Conservation (phyloP, 495 filamentous ascomycete genomes). For the Annulohypoxylon stygium region DNA sequence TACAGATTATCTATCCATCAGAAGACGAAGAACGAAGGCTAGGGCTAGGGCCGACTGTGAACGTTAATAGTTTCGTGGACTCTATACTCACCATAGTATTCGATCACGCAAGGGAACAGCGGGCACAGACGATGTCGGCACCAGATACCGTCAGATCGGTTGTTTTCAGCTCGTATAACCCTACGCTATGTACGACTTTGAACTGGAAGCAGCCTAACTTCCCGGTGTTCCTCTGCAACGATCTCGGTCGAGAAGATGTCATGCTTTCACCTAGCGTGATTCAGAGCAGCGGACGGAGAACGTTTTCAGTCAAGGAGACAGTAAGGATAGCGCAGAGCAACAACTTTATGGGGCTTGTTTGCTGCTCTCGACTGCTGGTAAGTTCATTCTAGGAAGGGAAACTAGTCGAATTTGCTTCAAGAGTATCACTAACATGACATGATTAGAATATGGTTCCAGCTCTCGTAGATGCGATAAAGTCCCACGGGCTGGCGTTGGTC, state of each 20-base stretch:
- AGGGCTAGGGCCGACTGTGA: constrained; percentile 76
- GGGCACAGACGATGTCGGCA: constrained; percentile 66
- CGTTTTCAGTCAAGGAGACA: constrained; percentile 91
- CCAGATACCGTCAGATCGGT: constrained; percentile 82
- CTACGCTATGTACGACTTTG: constrained; percentile 87
- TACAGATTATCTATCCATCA: constrained; percentile 88
- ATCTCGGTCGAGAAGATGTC: constrained; percentile 73
- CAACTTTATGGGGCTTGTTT: constrained; percentile 98
- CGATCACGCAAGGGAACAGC: constrained; percentile 83
- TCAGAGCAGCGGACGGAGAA: constrained; percentile 74
- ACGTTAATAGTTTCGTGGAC: constrained; percentile 89
- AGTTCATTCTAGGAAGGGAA: constrained; percentile 48
- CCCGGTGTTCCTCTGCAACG: constrained; percentile 94
- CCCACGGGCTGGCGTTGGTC: constrained; percentile 90
- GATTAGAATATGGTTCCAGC: constrained; percentile 91
- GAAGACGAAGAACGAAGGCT: constrained; percentile 74
- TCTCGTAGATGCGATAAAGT: constrained; percentile 91
- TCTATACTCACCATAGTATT: constrained; percentile 87
- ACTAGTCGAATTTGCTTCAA: neutral
- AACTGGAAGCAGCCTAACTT: constrained; percentile 99
- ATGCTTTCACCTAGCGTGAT: constrained; percentile 57
- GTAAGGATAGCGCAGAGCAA: constrained; percentile 94
- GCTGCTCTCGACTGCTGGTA: constrained; percentile 86
- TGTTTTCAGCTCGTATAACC: constrained; percentile 92
- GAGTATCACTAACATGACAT: constrained; percentile 29